Conservation (phyloP, 768 basidiomycete species). For the Termitomyces sp. region DNA sequence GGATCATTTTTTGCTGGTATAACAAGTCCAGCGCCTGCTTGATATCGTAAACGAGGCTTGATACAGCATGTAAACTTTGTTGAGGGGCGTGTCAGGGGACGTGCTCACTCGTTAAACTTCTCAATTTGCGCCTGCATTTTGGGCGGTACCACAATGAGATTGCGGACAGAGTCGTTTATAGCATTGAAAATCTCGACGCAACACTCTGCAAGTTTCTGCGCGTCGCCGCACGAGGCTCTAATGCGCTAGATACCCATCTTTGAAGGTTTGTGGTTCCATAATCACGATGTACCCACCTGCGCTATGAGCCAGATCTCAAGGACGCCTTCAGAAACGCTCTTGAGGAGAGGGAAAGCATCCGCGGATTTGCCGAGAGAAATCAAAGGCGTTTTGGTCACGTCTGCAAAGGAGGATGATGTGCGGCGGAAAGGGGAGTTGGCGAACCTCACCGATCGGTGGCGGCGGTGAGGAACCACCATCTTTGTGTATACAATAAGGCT, state of each 20-base stretch:
- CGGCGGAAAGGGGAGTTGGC: neutral
- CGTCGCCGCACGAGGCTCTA: neutral
- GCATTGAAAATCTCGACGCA: neutral
- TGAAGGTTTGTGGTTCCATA: neutral
- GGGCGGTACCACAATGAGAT: neutral
- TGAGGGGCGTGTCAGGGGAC: neutral
- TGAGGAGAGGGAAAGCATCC: neutral
- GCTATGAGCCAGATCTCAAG: neutral
- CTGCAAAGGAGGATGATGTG: neutral
- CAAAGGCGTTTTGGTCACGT: neutral
- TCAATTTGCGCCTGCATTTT: neutral
- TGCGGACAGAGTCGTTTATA: neutral
- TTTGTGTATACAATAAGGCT: neutral
- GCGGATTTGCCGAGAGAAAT: neutral
- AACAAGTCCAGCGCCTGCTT: neutral
- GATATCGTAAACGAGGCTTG: neutral
- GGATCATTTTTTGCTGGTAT: neutral
- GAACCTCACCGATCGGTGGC: too few relatives aligned
- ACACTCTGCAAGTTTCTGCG: neutral
- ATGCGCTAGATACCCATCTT: neutral
- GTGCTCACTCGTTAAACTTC: neutral
- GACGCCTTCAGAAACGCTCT: neutral
- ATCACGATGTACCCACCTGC: neutral
- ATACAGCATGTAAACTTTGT: neutral
- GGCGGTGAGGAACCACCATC: neutral